Evolutionary conservation across 441 rosid species (phyloP), one percentile per base, ranked within the genome.

Genomic region (Raphanus hybrid): DNA sequence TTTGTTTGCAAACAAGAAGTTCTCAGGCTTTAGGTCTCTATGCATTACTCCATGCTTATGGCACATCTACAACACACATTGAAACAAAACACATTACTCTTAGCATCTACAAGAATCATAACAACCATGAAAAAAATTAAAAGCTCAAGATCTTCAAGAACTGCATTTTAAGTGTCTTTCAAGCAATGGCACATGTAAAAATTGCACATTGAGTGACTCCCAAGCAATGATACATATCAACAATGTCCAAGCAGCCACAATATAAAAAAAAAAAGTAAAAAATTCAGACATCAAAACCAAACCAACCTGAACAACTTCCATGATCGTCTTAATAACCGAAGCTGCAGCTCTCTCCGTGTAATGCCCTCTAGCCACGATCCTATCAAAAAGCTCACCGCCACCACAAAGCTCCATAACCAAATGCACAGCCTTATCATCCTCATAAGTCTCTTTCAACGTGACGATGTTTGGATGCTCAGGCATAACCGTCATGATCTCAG

Each of bases 361-460:
- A 82, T 87, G 90, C 14, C 90, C 92, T 67, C 90, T 77, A 12
- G 90, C 85, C 4, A 87, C 90, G 60, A 89, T 89, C 81, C 90
- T 83, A 35, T 89, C 92, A 29, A 89, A 89, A 82, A 89, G 81
- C 61, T 89, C 92, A 63, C 92, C 92, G 2, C 92, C 92, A 67
- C 86, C 92, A 67, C 92, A 88, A 69, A 88, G 80, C 80, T 88
- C 92, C 92, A 88, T 88, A 20, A 88, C 89, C 86, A 89, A 84
- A 82, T 89, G 90, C 50, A 89, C 90, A 6, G 92, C 87, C 73
- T 84, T 81, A 71, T 85, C 90, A 65, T 89, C 90, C 83, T 89
- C 92, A 7, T 89, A 89, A 37, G 90, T 85, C 63, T 87, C 90
- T 68, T 87, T 89, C 80, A 89, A 78, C 64, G 82, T 84, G 29